Evolutionary conservation across 2,329 filamentous ascomycete species (phyloP).

Genomic region (Talaromyces pinophilus): DNA sequence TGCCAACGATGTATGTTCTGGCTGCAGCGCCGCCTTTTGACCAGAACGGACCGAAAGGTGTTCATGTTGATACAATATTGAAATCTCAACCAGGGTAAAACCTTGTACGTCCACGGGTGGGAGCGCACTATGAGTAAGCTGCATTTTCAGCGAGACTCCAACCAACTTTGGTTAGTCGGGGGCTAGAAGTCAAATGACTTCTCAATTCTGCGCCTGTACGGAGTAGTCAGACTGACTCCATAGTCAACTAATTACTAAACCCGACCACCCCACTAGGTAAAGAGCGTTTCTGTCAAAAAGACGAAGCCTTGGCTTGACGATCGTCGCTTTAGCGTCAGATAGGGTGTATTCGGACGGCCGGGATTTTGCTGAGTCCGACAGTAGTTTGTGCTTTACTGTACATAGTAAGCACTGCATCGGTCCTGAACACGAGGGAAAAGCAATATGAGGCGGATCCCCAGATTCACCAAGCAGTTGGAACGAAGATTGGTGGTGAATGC

Average conservation of each 20-base stretch:
- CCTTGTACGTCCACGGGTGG: neutral
- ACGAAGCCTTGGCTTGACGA: conserved; percentile 13
- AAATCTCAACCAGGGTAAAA: neutral
- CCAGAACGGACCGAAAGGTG: neutral
- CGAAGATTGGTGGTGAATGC: conserved; percentile 1
- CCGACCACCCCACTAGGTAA: neutral
- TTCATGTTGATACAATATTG: neutral
- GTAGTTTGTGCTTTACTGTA: neutral
- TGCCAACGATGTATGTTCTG: neutral
- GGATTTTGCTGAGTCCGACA: conserved; percentile 10
- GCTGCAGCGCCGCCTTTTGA: neutral
- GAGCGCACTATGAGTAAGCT: neutral
- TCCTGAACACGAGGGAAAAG: conserved; percentile 11
- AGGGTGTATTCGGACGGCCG: conserved; percentile 5
- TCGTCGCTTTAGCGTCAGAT: conserved; percentile 15
- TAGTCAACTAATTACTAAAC: neutral
- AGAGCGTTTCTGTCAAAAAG: conserved; percentile 15
- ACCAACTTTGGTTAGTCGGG: neutral
- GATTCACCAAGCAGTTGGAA: conserved; percentile 5
- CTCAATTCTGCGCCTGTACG: conserved; percentile 14
- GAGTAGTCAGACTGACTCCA: neutral
- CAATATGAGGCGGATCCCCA: conserved; percentile 12
- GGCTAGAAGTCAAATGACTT: conserved; percentile 19
- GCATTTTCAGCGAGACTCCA: conserved; percentile 2
- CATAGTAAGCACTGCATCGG: neutral